Conservation (phyloP, 2,329 filamentous ascomycete genomes). For the Talaromyces sp. region DNA sequence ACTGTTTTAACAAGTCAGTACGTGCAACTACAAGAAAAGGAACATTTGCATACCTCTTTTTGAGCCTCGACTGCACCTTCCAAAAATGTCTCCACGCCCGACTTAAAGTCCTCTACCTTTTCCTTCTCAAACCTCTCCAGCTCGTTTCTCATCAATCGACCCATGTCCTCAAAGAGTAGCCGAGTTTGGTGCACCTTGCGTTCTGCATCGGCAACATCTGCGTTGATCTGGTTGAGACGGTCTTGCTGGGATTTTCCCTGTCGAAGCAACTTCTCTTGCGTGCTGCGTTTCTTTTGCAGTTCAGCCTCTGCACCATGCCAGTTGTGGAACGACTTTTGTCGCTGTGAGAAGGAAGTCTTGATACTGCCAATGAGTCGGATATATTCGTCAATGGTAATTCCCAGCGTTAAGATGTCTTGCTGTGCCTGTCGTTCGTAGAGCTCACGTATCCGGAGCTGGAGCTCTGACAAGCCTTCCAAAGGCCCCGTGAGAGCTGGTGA, state of each 20-base stretch:
- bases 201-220: constrained; percentile 92
- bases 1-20: constrained; percentile 47
- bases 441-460: constrained; percentile 89
- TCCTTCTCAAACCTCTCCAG: constrained; percentile 91
- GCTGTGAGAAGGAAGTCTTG: constrained; percentile 85
- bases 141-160: constrained; percentile 81
- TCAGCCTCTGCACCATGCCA: constrained; percentile 92
- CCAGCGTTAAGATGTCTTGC: constrained; percentile 91
- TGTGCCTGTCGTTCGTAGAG: constrained; percentile 95
- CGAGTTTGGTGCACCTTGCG: constrained; percentile 85
- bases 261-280: constrained; percentile 88
- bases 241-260: constrained; percentile 97
- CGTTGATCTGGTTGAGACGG: constrained; percentile 82
- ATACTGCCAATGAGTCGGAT: constrained; percentile 92
- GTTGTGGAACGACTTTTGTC: constrained; percentile 90
- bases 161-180: constrained; percentile 95
- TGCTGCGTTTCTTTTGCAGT: constrained; percentile 78
- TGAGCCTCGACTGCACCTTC: constrained; percentile 97
- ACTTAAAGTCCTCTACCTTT: constrained; percentile 99
- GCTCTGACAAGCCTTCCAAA: constrained; percentile 82
- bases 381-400: constrained; percentile 97
- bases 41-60: constrained; percentile 69
- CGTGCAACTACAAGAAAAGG: background rate
- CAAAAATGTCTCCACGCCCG: constrained; percentile 92
- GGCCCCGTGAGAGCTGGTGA: constrained; percentile 83